Conservation (phyloP, 225 moss, liverwort and hornwort genomes). For the Ulota crispa region DNA sequence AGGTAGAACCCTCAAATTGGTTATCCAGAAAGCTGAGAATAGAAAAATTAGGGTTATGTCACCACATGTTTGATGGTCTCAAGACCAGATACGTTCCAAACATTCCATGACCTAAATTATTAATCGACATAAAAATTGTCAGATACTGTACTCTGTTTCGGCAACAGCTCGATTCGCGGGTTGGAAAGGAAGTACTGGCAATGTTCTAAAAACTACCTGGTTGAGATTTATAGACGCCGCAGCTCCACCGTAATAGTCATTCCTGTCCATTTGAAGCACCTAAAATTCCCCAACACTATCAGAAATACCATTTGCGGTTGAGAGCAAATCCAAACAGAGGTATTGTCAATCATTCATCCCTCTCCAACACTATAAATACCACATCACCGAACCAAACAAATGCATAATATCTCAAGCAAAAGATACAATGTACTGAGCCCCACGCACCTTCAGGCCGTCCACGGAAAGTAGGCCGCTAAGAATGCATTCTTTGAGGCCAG, state of each 20-base stretch:
- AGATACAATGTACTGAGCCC: not conserved
- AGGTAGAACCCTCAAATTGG: not conserved
- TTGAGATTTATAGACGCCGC: constrained; percentile 76
- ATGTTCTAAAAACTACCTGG: constrained; percentile 41
- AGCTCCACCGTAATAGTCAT: constrained; percentile 75
- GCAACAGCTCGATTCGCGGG: not conserved
- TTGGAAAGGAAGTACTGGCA: not conserved
- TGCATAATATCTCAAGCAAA: not conserved
- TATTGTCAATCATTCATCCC: not conserved
- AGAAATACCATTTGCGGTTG: not conserved
- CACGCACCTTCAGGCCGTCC: constrained; percentile 71
- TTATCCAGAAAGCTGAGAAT: not conserved
- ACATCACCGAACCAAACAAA: not conserved
- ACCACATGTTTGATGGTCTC: not conserved
- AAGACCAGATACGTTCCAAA: not conserved
- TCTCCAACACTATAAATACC: not conserved
- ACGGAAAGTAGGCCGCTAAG: constrained; percentile 77
- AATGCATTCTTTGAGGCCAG: constrained; percentile 76
- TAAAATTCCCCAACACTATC: constrained; percentile 18
- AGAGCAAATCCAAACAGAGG: not conserved
- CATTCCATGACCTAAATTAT: constrained; percentile 1
- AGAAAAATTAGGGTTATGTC: constrained; percentile 3
- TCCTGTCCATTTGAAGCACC: constrained; percentile 88
- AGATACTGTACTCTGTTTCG: not conserved
- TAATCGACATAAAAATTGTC: not conserved